Conservation (phyloP, 2,329 filamentous ascomycete genomes). For the Aspergillus eucalypticola region DNA sequence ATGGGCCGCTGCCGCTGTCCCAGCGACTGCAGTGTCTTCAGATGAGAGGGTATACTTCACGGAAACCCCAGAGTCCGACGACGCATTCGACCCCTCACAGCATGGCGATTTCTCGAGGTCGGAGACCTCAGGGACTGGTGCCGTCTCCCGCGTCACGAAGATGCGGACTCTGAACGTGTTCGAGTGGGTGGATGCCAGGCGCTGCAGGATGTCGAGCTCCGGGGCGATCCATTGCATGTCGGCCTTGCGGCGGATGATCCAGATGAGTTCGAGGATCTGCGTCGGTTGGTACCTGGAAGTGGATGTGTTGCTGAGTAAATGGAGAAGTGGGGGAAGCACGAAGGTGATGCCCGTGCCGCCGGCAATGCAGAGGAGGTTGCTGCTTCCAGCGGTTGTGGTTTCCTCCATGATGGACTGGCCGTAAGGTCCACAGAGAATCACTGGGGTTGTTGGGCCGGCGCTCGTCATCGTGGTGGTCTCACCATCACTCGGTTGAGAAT, state of each 20-base stretch:
- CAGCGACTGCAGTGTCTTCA: neutral
- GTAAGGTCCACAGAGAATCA: slow-evolving; percentile 66
- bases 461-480: slow-evolving; percentile 1
- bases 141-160: slow-evolving; percentile 59
- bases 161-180: slow-evolving; percentile 54
- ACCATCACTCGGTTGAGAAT: slow-evolving; percentile 26
- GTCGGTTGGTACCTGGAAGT: neutral
- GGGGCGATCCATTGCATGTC: slow-evolving; percentile 61
- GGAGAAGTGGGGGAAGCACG: slow-evolving; percentile 53
- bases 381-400: slow-evolving; percentile 24
- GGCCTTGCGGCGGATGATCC: slow-evolving; percentile 58
- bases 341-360: slow-evolving; percentile 63
- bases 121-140: neutral
- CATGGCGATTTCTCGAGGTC: neutral
- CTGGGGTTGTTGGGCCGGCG: slow-evolving; percentile 41
- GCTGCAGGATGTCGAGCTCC: slow-evolving; percentile 55
- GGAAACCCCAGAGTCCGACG: slow-evolving; percentile 8
- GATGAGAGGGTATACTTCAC: slow-evolving; percentile 14
- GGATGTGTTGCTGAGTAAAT: slow-evolving; percentile 27
- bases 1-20: slow-evolving; percentile 4
- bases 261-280: slow-evolving; percentile 59
- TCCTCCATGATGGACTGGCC: slow-evolving; percentile 53
- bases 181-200: slow-evolving; percentile 27
- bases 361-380: slow-evolving; percentile 53
- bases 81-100: neutral